Evolutionary conservation across 768 basidiomycete species (phyloP), one percentile per base, ranked within the genome.

Genomic region (Russula foetens): DNA sequence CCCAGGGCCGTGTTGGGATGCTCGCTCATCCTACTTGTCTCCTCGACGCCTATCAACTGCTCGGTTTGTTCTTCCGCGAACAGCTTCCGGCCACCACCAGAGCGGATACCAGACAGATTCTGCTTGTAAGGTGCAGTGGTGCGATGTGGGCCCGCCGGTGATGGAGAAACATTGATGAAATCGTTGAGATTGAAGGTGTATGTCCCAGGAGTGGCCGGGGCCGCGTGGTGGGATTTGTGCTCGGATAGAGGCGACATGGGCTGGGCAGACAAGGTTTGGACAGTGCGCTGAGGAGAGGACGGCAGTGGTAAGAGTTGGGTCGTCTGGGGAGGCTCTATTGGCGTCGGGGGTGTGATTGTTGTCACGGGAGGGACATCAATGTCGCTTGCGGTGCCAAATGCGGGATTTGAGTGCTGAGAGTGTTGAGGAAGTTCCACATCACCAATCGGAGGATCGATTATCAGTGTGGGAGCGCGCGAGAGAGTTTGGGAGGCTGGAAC

Each of bases 151-250:
- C 54, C 63, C 14, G 65, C 65, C 2, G 66, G 66, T 2, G 66
- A 67, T 43, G 66, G 66, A 15, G 66, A 67, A 24, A 67, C 65
- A 29, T 67, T 67, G 47, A 67, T 66, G 38, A 67, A 67, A 39
- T 67, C 66, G 23, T 67, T 63, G 35, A 67, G 55, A 47, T 67
- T 67, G 41, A 67, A 67, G 15, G 66, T 59, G 47, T 63, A 65
- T 2, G 58, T 63, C 19, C 66, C 66, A 15, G 66, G 66, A 15
- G 66, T 67, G 28, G 65, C 53, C 9, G 65, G 65, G 9, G 62
- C 39, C 9, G 49, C 24, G 19, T 58, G 48, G 28, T 64, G 63
- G 15, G n/a, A 35, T 41, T 64, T 64, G 31, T 41, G 54, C 23
- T 62, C 59, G 35, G 59, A 46, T 14, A 28, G 44, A 14, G 63